These are phyloP conservation scores for Quambalaria eucalypti DNA, from an alignment of 1,284 basidiomycete genomes.

Conservation along the genomic window DNA sequence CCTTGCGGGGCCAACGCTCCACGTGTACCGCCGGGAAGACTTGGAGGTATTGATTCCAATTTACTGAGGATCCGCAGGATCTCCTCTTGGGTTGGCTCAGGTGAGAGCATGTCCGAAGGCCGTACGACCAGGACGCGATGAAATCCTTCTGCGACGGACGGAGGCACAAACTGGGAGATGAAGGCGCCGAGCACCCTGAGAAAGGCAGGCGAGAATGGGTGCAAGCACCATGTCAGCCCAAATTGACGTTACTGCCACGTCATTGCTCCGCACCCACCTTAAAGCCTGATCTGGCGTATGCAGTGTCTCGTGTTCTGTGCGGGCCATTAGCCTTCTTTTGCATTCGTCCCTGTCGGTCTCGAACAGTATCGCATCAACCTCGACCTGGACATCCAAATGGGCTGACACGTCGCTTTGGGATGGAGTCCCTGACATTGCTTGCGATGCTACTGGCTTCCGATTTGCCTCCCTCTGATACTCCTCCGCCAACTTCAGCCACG, in stretches of 20 bases:
- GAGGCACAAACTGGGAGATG: not conserved
- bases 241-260: too few species aligned
- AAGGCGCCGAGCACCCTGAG: not conserved
- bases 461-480: not conserved
- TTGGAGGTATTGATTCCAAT: not conserved
- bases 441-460: too few species aligned
- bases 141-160: not conserved
- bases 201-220: not conserved
- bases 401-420: too few species aligned
- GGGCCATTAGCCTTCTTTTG: not conserved
- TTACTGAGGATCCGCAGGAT: not conserved
- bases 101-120: not conserved
- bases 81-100: not conserved
- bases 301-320: not conserved
- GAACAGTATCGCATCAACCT: not conserved
- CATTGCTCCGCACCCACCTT: not conserved
- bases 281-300: not conserved
- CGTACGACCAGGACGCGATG: not conserved
- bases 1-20: not conserved
- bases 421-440: too few species aligned
- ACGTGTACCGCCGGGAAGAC: not conserved
- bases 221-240: too few species aligned
- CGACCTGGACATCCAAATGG: not conserved
- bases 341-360: not conserved
- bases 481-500: not conserved